These are phyloP conservation scores for Arachnomyces sp. DNA, from an alignment of 2,329 filamentous ascomycete genomes.

Conservation along the genomic window DNA sequence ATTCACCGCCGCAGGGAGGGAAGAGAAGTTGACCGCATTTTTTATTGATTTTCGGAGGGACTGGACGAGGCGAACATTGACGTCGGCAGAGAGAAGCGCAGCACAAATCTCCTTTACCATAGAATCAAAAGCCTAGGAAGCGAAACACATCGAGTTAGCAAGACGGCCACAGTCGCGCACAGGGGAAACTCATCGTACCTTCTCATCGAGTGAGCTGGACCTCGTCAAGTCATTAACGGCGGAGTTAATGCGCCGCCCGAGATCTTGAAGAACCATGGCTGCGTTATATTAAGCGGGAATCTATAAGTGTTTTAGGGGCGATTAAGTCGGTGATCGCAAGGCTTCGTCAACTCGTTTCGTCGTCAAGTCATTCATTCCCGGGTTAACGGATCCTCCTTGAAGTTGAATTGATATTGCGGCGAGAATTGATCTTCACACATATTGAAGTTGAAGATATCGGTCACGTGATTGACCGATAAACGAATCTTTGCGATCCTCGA, in stretches of 20 bases:
- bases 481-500: slow-evolving; percentile 8
- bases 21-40: slow-evolving; percentile 84
- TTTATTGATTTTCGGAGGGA: slow-evolving; percentile 90
- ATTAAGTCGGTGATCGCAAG: neutral
- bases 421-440: no score
- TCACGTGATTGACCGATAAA: neutral
- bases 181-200: slow-evolving; percentile 47
- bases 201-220: slow-evolving; percentile 90
- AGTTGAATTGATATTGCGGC: neutral
- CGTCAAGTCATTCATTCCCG: neutral
- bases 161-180: neutral
- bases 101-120: slow-evolving; percentile 99
- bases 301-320: neutral
- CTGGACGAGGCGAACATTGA: slow-evolving; percentile 89
- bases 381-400: neutral
- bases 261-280: slow-evolving; percentile 94
- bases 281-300: slow-evolving; percentile 1
- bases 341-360: neutral
- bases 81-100: slow-evolving; percentile 90
- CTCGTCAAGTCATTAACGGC: slow-evolving; percentile 89
- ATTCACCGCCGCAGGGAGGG: slow-evolving; percentile 82
- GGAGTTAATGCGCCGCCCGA: slow-evolving; percentile 95
- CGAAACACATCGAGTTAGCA: slow-evolving; percentile 10
- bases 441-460: neutral
- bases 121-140: slow-evolving; percentile 80